A percentile compares a stretch with the other conserved stretches of the same genome.
phyloP scores from a whole-genome alignment of 495 filamentous ascomycete species.

The Trichoderma erinaceum region DNA sequence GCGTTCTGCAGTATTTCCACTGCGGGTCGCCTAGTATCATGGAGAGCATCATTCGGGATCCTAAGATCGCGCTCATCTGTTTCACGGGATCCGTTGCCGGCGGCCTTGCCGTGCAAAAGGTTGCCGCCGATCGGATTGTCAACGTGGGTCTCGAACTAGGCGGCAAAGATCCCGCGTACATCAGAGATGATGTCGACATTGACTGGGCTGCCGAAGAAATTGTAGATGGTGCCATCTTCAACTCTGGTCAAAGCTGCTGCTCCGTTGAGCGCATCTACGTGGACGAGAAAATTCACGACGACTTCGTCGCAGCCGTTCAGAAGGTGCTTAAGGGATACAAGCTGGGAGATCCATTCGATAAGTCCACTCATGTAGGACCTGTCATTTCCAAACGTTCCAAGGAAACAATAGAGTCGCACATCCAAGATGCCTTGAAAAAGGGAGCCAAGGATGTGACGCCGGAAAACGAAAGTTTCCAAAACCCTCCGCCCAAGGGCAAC shows the following conservation, averaged over 20 bases:
- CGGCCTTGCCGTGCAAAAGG: slow-evolving; percentile 76
- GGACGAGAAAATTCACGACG: slow-evolving; percentile 71
- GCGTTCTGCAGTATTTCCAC: slow-evolving; percentile 86
- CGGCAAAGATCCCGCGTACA: slow-evolving; percentile 88
- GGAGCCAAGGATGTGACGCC: slow-evolving; percentile 83
- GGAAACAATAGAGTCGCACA: slow-evolving; percentile 69
- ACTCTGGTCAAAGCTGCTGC: slow-evolving; percentile 96
- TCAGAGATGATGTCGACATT: slow-evolving; percentile 78
- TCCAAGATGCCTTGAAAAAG: slow-evolving; percentile 76
- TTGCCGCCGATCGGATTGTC: slow-evolving; percentile 71
- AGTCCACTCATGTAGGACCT: slow-evolving; percentile 76
- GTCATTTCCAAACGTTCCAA: slow-evolving; percentile 75
- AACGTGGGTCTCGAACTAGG: slow-evolving; percentile 84
- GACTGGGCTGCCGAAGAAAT: slow-evolving; percentile 89
- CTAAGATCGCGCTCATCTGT: slow-evolving; percentile 68
- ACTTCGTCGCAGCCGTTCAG: slow-evolving; percentile 70
- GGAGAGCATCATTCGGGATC: slow-evolving; percentile 65
- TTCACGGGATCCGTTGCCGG: slow-evolving; percentile 93
- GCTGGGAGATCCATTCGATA: slow-evolving; percentile 76
- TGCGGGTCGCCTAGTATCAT: slow-evolving; percentile 66
- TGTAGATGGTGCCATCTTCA: slow-evolving; percentile 91
- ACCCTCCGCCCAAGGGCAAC: slow-evolving; percentile 66
- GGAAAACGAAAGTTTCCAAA: slow-evolving; percentile 65
- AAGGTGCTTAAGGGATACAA: slow-evolving; percentile 82
- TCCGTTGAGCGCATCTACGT: slow-evolving; percentile 90